Base-by-base conservation (phyloP, 2,329 filamentous ascomycete genomes). In the Hymenoscyphus salicellus region DNA sequence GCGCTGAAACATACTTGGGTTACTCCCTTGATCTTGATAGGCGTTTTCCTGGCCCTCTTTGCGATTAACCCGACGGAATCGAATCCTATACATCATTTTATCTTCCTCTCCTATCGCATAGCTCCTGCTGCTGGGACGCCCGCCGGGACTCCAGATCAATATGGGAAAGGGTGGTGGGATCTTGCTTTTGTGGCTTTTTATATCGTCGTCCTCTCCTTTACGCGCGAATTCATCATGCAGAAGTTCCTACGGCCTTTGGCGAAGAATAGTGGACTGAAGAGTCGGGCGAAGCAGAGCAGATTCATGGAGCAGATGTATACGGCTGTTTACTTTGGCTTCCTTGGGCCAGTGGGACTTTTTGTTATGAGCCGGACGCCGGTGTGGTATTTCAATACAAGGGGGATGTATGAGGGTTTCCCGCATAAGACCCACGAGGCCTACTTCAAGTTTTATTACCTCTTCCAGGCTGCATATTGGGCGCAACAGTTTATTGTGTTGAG, bases 261-360 rank as follows among this genome's bases (percentile, higher is more conserved):
- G 6, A 82, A 86, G 52, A 83, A 80, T 70, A 87, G 82, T 63
- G 90, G 91, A 20, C 86, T 97, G 74, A 83, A 80, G 65, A 86
- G 85, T 68, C 85, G 88, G 65, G 87, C 84, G 68, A 97, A 97
- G 81, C 92, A 95, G 74, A 85, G 89, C 17, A 89, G 94, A 46
- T 97, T 96, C 83, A 95, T 97, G 91, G 94, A 97, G 78, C 93
- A 97, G 79, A 87, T 90, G 74, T 97, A 97, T 79, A 97, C 93
- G 1, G 93, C 92, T 28, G 81, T 97, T 61, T 97, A 97, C 83
- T 97, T 97, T 78, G 86, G 79, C 55, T 76, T 95, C 63, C 88
- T 96, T 64, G 92, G 92, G 1, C 93, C 93, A 1, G 89, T 89
- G 61, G 93, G 93, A 61, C 78, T 97, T 72, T 97, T 90, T 75